Base-by-base conservation (phyloP, 1,284 basidiomycete genomes). In the Thecaphora thlaspeos region DNA sequence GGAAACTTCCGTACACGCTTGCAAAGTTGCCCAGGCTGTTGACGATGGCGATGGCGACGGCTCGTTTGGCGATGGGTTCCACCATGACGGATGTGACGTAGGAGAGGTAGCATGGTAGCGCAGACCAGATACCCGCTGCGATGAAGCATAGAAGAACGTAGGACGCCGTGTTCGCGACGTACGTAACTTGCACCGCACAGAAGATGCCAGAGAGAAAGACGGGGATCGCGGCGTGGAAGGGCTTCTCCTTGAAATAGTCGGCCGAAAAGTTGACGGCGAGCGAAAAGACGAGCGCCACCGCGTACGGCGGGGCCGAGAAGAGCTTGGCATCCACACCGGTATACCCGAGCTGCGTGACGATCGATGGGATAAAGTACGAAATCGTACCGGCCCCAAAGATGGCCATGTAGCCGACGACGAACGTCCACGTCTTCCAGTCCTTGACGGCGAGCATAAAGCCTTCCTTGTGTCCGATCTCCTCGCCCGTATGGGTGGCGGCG, bases 81-180 rank as follows among this genome's bases (percentile, higher is more conserved):
- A 77, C 73, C 10, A 80, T 73, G 77, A 79, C 81, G 19, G 79
- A 77, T 30, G 81, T 73, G 26, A 58, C 47, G 32, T 48, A 34
- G 4, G 41, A 24, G 7, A 43, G 21, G 7, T 75, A 73, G 36
- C 81, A 68, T 8, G 81, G 81, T 22, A 78, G 79, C 1, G 79
- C 73, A 21, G 80, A 79, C 61, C 81, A 82, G 39, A 82, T 78
- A 23, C 73, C 78, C 3, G 78, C 81, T 43, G 81, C 81, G 15
- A 75, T 81, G 51, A 83, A 76, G 60, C 81, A 81, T 39, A 82
- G 70, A 62, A 82, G 80, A 34, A 79, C 80, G 64, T 82, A 81
- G 61, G 81, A 74, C n/a, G 78, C 80, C 46, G 76, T 78, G 30
- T 77, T 55, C 42, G 78, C 71, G 24, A 48, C 12, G 41, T 43